phyloP scores from a whole-genome alignment of 192 early-diverging fungal genomes.

The Backusella sp. region DNA sequence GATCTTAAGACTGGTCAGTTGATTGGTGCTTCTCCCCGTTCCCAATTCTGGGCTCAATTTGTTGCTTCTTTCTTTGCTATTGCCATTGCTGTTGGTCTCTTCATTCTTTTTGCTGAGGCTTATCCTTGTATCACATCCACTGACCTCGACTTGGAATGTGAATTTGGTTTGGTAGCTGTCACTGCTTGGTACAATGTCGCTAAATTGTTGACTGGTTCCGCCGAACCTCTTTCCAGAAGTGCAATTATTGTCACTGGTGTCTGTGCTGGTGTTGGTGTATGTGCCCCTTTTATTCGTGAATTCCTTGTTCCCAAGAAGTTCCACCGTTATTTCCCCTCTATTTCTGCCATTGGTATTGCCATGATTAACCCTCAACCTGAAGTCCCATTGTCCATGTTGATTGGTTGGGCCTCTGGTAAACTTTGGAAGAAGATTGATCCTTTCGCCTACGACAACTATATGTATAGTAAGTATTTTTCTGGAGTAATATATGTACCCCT shows the following conservation, averaged over 20 bases:
- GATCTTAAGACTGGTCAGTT: constrained; percentile 71
- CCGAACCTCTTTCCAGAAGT: constrained; percentile 32
- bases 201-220: constrained; percentile 41
- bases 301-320: constrained; percentile 50
- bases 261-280: constrained; percentile 35
- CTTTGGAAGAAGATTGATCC: constrained; percentile 40
- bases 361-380: constrained; percentile 51
- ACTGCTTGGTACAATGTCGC: constrained; percentile 39
- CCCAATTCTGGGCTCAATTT: constrained; percentile 66
- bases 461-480: constrained; percentile 25
- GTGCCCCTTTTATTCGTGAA: constrained; percentile 36
- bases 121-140: constrained; percentile 59
- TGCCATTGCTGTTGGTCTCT: constrained; percentile 54
- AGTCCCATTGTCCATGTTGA: constrained; percentile 46
- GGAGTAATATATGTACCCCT: too few species aligned
- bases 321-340: constrained; percentile 49
- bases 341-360: constrained; percentile 47
- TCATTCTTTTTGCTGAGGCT: constrained; percentile 56
- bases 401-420: constrained; percentile 38
- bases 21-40: constrained; percentile 57
- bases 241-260: constrained; percentile 48
- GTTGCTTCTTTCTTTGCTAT: constrained; percentile 61
- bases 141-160: constrained; percentile 13
- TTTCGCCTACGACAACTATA: constrained; percentile 33
- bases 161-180: constrained; percentile 40